Evolutionary conservation across 768 basidiomycete genomes (phyloP).

Genomic region (Clathrus columnatus): DNA sequence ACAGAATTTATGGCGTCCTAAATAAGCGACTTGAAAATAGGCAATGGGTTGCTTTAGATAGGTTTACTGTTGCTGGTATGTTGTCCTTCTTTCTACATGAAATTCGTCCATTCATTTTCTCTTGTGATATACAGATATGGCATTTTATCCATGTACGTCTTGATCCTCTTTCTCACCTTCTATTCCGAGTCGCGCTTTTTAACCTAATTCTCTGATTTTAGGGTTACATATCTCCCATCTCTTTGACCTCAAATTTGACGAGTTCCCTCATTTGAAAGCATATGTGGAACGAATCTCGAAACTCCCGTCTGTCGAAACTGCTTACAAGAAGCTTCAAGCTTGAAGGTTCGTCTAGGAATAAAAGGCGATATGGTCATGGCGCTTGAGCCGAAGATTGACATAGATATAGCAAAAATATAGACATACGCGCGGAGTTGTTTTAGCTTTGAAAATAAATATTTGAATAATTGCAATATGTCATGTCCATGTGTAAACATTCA

Average conservation of each 20-base stretch:
- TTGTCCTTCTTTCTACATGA: too few relatives aligned
- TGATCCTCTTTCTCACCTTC: neutral
- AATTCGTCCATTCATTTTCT: too few relatives aligned
- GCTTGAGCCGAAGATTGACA: too few relatives aligned
- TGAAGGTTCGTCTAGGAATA: too few relatives aligned
- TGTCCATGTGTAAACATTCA: too few relatives aligned
- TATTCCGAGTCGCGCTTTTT: too few relatives aligned
- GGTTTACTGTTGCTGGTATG: slow-evolving; percentile 5
- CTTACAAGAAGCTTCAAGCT: neutral
- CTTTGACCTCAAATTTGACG: neutral
- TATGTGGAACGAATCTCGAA: neutral
- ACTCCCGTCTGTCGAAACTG: slow-evolving; percentile 1
- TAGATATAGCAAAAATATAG: too few relatives aligned
- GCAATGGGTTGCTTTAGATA: neutral
- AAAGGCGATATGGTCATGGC: too few relatives aligned
- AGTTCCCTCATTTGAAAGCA: slow-evolving; percentile 1
- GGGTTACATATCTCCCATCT: neutral
- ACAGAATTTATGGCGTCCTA: slow-evolving; percentile 15
- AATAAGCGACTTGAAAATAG: slow-evolving; percentile 10
- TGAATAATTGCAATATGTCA: too few relatives aligned
- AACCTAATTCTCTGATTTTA: neutral
- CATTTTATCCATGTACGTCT: neutral
- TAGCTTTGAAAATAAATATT: too few relatives aligned
- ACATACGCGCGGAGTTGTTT: too few relatives aligned
- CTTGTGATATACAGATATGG: neutral